These are phyloP conservation scores for Erysiphe pulchra DNA, from an alignment of 2,329 filamentous ascomycete species.

Conservation along the genomic window DNA sequence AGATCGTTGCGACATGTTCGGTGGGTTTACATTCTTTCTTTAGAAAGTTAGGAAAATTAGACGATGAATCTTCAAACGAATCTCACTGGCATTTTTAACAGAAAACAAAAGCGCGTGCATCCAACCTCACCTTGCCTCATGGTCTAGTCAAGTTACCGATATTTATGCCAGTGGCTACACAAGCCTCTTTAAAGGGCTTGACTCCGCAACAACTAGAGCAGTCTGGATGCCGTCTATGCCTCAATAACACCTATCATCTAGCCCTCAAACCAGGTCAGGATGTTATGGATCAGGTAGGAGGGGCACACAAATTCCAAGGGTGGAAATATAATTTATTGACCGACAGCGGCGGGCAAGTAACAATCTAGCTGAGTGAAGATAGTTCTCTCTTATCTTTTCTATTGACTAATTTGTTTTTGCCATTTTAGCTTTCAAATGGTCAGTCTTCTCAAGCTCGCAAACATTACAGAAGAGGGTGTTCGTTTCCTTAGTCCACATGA, in stretches of 20 bases:
- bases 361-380: slow-evolving; percentile 1
- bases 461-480: slow-evolving; percentile 80
- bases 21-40: slow-evolving; percentile 22
- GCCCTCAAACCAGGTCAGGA: slow-evolving; percentile 86
- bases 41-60: neutral
- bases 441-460: slow-evolving; percentile 74
- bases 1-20: slow-evolving; percentile 54
- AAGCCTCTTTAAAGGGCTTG: slow-evolving; percentile 82
- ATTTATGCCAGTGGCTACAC: slow-evolving; percentile 97
- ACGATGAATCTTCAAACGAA: neutral
- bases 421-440: slow-evolving; percentile 88
- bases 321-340: slow-evolving; percentile 93
- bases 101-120: slow-evolving; percentile 87
- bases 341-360: slow-evolving; percentile 38
- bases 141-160: slow-evolving; percentile 72
- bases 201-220: slow-evolving; percentile 80
- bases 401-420: slow-evolving; percentile 2
- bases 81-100: slow-evolving; percentile 15
- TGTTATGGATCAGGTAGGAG: slow-evolving; percentile 63
- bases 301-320: slow-evolving; percentile 81
- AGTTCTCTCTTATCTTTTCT: slow-evolving; percentile 4
- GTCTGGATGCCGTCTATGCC: slow-evolving; percentile 66
- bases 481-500: slow-evolving; percentile 92
- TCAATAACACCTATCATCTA: slow-evolving; percentile 97
- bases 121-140: slow-evolving; percentile 69